Percentiles rank a stretch among this genome's conserved stretches.
Conservation (phyloP, 306 rosid species). For the Malus sylvestris region DNA sequence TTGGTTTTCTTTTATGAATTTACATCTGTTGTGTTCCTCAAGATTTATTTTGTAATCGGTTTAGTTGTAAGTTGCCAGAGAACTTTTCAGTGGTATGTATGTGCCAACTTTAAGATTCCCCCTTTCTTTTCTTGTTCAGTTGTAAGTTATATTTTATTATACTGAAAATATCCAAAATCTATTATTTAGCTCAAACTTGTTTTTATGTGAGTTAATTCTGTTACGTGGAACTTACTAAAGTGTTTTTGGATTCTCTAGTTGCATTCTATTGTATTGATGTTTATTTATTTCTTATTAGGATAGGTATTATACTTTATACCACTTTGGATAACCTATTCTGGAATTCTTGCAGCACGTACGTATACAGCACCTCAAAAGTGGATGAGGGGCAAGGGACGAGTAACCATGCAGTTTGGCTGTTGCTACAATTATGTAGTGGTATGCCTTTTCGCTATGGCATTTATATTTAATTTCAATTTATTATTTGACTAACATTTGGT, state of each 20-base stretch:
- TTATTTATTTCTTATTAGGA: background rate
- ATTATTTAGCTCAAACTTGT: background rate
- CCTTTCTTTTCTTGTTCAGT: background rate
- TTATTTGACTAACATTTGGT: background rate
- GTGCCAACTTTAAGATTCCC: background rate
- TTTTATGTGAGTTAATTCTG: background rate
- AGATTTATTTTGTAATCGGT: background rate
- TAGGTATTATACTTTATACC: background rate
- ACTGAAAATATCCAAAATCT: background rate
- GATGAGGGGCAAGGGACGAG: slow-evolving; percentile 98
- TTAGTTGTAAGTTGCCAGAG: background rate
- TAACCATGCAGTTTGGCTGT: slow-evolving; percentile 88
- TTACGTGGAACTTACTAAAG: background rate
- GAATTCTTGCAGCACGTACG: slow-evolving; percentile 64
- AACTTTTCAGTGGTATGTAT: background rate
- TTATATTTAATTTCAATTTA: background rate
- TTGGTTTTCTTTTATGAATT: background rate
- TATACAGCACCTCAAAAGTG: slow-evolving; percentile 83
- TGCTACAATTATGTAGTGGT: slow-evolving; percentile 91
- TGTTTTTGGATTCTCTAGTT: background rate
- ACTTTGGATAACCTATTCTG: slow-evolving; percentile 9
- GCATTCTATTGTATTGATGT: background rate
- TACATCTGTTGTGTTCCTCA: background rate
- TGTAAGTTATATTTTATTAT: background rate
- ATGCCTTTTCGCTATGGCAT: slow-evolving; percentile 18